Evolutionary conservation across 2,329 filamentous ascomycete genomes (phyloP), one percentile per base, ranked within the genome.

Genomic region (Pyrenophora graminea): DNA sequence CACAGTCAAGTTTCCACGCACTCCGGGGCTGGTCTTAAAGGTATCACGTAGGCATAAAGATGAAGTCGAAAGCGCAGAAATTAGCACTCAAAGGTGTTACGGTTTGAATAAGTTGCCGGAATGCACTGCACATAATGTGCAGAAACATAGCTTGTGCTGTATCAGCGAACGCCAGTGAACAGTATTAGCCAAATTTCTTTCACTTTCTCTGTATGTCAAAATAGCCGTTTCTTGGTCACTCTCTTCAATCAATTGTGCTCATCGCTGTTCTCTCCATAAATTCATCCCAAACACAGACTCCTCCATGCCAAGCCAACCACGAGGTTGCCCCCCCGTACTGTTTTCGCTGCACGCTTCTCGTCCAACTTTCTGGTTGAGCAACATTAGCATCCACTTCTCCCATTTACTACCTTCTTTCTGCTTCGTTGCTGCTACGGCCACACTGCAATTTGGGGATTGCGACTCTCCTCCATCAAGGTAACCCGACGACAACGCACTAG

Each of bases 261-360:
- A 6, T 27, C 7, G 25, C 7, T 27, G 3, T 27, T 8, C 9
- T 30, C 27, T 12, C 27, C 9, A 30, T 4, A 13, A 4, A 5
- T 10, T 30, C 27, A 30, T 30, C 27, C 4, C 10, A 30, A 30
- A 30, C 12, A 34, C 23, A 19, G 23, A 25, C 33, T 34, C 19
- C 7, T 33, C 18, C 39, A 39, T 36, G 58, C 58, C 55, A 61
- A 61, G 58, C 52, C 58, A 43, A 51, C 36, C 18, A 33, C 38
- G 34, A 49, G 32, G 13, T 32, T 30, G n/a, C 48, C 48, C 30
- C 30, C 41, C 18, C 41, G 44, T 34, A 44, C 21, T 4, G 1
- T 6, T 17, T 31, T 23, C 10, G 3, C 12, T 25, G 23, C 23
- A 25, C 23, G 8, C 23, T 25, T 7, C 8, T 7, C 2, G 23